These are phyloP conservation scores for Dendrobium chrysotoxum DNA, from an alignment of 106 monocot species.

Conservation along the genomic window DNA sequence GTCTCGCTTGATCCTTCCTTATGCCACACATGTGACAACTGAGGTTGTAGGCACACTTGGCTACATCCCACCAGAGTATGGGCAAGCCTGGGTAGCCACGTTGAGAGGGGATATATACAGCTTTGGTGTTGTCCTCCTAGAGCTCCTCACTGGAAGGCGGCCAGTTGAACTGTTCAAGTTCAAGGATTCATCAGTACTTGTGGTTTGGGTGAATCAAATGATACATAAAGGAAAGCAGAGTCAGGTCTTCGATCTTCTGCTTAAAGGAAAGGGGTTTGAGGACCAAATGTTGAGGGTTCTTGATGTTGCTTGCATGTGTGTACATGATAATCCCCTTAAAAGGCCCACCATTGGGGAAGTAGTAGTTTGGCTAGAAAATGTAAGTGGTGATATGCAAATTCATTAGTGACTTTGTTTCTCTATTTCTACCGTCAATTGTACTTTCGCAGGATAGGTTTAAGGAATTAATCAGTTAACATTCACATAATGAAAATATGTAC, in stretches of 20 bases:
- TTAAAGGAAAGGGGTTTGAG: constrained; percentile 18
- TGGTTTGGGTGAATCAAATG: constrained; percentile 83
- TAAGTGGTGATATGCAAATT: background rate
- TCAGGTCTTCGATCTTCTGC: constrained; percentile 68
- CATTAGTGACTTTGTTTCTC: background rate
- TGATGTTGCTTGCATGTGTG: constrained; percentile 59
- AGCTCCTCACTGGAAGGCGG: constrained; percentile 67
- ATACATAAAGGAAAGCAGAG: constrained; percentile 25
- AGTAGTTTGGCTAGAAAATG: constrained; percentile 16
- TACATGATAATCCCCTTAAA: constrained; percentile 70
- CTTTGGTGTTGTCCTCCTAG: constrained; percentile 85
- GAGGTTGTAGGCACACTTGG: constrained; percentile 85
- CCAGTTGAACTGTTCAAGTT: constrained; percentile 71
- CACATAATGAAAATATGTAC: too few relatives aligned
- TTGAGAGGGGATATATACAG: constrained; percentile 89
- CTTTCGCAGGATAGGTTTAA: too few relatives aligned
- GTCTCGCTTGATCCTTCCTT: constrained; percentile 80
- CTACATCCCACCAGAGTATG: constrained; percentile 91
- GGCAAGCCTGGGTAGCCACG: constrained; percentile 67
- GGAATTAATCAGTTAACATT: too few relatives aligned
- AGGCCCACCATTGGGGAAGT: constrained; percentile 87
- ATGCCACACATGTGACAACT: constrained; percentile 85
- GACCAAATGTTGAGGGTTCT: constrained; percentile 72
- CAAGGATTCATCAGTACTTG: constrained; percentile 67
- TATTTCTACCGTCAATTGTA: background rate